A percentile compares a stretch with the other conserved stretches of the same genome.
These are phyloP conservation scores for Thalassiosira profunda DNA, from an alignment of 108 stramenopile species.

Conservation along the genomic window DNA sequence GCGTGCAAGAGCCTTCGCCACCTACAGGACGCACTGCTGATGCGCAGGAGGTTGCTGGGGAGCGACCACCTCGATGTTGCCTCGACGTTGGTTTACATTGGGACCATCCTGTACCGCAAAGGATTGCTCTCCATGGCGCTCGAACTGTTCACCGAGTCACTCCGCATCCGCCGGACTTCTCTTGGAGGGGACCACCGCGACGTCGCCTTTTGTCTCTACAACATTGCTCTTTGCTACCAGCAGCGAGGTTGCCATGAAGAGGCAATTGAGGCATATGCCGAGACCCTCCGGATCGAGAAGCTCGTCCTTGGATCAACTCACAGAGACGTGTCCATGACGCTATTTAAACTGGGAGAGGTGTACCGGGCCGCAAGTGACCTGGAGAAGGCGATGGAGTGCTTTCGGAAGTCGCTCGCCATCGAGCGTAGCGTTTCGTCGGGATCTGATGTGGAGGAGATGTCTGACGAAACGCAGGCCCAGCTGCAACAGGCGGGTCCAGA, in stretches of 20 bases:
- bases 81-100: constrained; percentile 52
- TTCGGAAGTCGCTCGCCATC: constrained; percentile 48
- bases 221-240: constrained; percentile 66
- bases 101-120: constrained; percentile 49
- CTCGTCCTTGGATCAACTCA: constrained; percentile 38
- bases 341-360: constrained; percentile 64
- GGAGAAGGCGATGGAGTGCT: constrained; percentile 48
- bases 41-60: constrained; percentile 50
- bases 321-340: constrained; percentile 60
- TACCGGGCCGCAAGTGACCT: constrained; percentile 56
- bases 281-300: constrained; percentile 54
- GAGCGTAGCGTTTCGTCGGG: constrained; percentile 29
- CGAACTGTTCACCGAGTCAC: constrained; percentile 49
- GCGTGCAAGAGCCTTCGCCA: constrained; percentile 42
- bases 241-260: constrained; percentile 48
- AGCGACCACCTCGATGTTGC: constrained; percentile 71
- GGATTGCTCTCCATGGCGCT: constrained; percentile 52
- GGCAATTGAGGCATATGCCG: constrained; percentile 59
- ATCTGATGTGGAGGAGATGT: background rate
- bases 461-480: background rate
- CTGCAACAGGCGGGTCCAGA: background rate
- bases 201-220: constrained; percentile 59
- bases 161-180: constrained; percentile 49
- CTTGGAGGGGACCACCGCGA: too few relatives aligned
- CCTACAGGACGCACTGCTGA: constrained; percentile 55